Conservation (phyloP, 1,284 basidiomycete genomes). For the Trametes pubescens region DNA sequence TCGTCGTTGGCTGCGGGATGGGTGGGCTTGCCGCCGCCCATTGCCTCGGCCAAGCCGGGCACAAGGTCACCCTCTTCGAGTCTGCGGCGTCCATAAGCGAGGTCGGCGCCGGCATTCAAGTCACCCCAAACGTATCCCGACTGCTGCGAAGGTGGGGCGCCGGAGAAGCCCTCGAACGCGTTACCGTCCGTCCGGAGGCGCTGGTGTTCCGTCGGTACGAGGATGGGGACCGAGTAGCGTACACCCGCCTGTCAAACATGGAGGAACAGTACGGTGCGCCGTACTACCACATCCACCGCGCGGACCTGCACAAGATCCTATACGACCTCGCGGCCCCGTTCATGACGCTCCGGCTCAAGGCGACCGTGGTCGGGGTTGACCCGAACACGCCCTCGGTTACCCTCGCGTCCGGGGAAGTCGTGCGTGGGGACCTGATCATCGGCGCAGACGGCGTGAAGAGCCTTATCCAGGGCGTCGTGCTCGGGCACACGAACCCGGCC, state of each 20-base stretch:
- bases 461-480: slow-evolving; percentile 56
- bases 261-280: slow-evolving; percentile 54
- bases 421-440: slow-evolving; percentile 51
- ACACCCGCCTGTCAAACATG: slow-evolving; percentile 48
- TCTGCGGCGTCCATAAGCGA: slow-evolving; percentile 52
- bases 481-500: slow-evolving; percentile 42
- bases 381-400: slow-evolving; percentile 45
- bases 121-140: slow-evolving; percentile 54
- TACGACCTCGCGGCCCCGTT: slow-evolving; percentile 54
- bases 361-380: slow-evolving; percentile 54
- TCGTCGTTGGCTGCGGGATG: slow-evolving; percentile 57
- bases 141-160: slow-evolving; percentile 54
- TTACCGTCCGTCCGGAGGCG: slow-evolving; percentile 50
- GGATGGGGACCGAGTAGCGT: slow-evolving; percentile 52
- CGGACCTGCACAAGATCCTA: slow-evolving; percentile 62
- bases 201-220: slow-evolving; percentile 52
- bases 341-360: slow-evolving; percentile 57
- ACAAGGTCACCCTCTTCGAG: slow-evolving; percentile 55
- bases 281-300: slow-evolving; percentile 63
- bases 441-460: slow-evolving; percentile 61
- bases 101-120: slow-evolving; percentile 61
- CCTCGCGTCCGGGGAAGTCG: slow-evolving; percentile 47
- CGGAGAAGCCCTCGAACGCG: slow-evolving; percentile 43
- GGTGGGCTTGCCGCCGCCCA: slow-evolving; percentile 57
- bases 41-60: slow-evolving; percentile 53